These are phyloP conservation scores for Globisporangium yorkense DNA, from an alignment of 352 stramenopile genomes.

Conservation along the genomic window DNA sequence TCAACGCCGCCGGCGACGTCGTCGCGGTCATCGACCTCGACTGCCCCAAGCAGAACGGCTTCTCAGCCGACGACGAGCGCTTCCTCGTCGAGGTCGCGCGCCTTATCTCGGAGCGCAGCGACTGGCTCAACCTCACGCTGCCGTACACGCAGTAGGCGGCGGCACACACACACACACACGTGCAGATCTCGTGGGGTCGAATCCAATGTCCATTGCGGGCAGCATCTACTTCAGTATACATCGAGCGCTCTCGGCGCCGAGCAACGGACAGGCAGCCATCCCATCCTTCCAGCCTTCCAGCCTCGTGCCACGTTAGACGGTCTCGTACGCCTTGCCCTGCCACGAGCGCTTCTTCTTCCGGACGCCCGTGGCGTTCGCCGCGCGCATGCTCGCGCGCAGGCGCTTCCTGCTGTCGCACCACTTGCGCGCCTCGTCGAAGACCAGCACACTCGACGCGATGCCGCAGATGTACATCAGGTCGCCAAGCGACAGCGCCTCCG, in stretches of 20 bases:
- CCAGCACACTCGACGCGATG: slow-evolving; percentile 90
- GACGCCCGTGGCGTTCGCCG: slow-evolving; percentile 31
- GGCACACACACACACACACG: not conserved
- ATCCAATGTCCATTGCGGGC: not conserved
- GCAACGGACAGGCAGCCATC: no score
- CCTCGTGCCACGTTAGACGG: slow-evolving; percentile 22
- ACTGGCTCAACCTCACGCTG: slow-evolving; percentile 61
- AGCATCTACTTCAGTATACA: slow-evolving; percentile 18
- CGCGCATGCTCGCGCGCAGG: slow-evolving; percentile 28
- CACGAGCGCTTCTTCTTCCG: slow-evolving; percentile 71
- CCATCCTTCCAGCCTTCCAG: no score
- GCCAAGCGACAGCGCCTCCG: slow-evolving; percentile 87
- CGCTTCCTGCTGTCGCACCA: slow-evolving; percentile 43
- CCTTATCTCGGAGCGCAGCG: slow-evolving; percentile 46
- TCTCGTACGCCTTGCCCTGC: slow-evolving; percentile 63
- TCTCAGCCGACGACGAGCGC: slow-evolving; percentile 65
- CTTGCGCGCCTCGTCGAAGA: slow-evolving; percentile 94
- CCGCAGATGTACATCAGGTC: slow-evolving; percentile 92
- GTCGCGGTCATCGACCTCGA: slow-evolving; percentile 77
- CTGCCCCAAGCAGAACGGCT: slow-evolving; percentile 62
- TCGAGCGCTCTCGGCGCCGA: not conserved
- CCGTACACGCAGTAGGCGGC: slow-evolving; percentile 35
- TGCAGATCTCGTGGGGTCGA: not conserved
- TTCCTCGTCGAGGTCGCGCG: slow-evolving; percentile 54
- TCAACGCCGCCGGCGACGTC: slow-evolving; percentile 56